Evolutionary conservation across 257 asterid genomes (phyloP), one percentile per base, ranked within the genome.

Genomic region (Forsythia suspensa): DNA sequence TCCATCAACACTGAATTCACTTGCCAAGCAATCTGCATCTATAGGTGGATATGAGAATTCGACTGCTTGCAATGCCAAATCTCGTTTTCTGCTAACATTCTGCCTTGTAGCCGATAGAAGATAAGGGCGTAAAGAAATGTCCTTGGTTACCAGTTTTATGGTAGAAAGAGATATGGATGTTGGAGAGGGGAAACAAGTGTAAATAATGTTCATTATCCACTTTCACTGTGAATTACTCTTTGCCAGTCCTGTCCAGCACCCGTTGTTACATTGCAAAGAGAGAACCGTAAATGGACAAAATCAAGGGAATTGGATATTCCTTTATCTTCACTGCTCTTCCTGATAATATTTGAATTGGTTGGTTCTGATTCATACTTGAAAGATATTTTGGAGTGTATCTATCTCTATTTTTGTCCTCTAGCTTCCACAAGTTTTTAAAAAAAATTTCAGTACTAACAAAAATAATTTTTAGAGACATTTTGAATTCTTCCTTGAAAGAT

Each of bases 1-100:
- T 72, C 97, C 97, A 18, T 76, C 73, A 9, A 73, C 79, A 12
- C 82, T 73, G 42, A 85, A 91, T 82, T 86, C 87, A 8, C 78
- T 77, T 80, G 89, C 82, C 74, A 88, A 83, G 66, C 80, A 76
- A 11, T 67, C 90, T 6, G 65, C 80, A 61, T 87, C 85, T 9
- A 63, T 61, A 18, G 83, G 82, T 0, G 84, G 82, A 44, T 37
- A 83, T 20, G 84, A 67, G 68, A 79, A 70, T 18, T 85, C 90
- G 41, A 68, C 84, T 18, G 82, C 85, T 69, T 85, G 80, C 77
- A 80, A 71, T 46, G 77, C 46, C 65, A 82, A 40, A 48, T 77
- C 84, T 75, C 84, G 74, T 76, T 75, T 85, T 44, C 18, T 74
- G 77, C 67, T 61, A 16, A 73, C 2, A 76, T 48, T 63, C 3